Conservation (phyloP, 139 green algal species). For the Coccomyxa sp. region DNA sequence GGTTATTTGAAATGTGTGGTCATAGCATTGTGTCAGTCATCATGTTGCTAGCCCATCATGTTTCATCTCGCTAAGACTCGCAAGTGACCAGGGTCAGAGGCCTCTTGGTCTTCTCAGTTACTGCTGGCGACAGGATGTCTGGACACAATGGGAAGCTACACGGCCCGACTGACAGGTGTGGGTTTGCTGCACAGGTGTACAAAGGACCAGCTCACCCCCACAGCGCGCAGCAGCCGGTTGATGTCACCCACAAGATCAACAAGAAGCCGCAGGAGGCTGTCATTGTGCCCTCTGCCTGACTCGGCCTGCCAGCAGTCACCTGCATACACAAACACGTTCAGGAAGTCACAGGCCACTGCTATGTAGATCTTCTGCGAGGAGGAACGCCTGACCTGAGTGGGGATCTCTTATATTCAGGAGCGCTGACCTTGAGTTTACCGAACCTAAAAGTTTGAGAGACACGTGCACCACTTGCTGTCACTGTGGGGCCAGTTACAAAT, state of each 20-base stretch:
- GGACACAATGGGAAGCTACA: neutral
- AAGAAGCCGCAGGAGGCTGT: slow-evolving; percentile 24
- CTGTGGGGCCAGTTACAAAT: no score
- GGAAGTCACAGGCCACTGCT: neutral
- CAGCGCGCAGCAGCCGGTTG: slow-evolving; percentile 82
- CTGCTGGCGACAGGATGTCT: neutral
- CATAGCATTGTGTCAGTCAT: neutral
- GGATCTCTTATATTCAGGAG: neutral
- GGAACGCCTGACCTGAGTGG: neutral
- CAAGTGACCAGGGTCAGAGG: neutral
- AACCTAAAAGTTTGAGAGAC: no score
- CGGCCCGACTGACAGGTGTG: no score
- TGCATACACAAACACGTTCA: no score
- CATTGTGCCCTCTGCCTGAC: neutral
- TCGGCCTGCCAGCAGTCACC: neutral
- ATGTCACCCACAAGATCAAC: slow-evolving; percentile 81
- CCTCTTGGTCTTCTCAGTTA: neutral
- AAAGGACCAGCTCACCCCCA: slow-evolving; percentile 87
- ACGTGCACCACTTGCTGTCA: no score
- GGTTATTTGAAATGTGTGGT: neutral
- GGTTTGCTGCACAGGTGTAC: slow-evolving; percentile 49
- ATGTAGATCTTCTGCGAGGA: neutral
- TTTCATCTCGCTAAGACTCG: neutral
- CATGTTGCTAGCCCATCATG: neutral
- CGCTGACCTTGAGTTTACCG: neutral